phyloP scores from a whole-genome alignment of 805 yeast genomes.

The Lachancea quebecensis region DNA sequence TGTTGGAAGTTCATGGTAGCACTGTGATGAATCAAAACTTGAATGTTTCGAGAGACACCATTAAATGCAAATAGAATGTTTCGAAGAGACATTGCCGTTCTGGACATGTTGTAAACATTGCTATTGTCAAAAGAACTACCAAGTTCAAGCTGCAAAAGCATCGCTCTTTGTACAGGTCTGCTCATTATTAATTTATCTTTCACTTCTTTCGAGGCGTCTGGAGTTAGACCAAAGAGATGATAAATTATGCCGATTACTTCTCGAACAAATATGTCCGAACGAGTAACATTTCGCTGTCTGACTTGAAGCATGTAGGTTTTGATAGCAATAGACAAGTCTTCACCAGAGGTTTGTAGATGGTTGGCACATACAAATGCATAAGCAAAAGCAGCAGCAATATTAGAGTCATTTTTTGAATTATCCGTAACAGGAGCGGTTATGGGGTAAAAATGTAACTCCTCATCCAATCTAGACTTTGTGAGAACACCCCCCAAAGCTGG shows the following conservation, averaged over 20 bases:
- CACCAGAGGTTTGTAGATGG: slow-evolving; percentile 30
- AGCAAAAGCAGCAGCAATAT: slow-evolving; percentile 30
- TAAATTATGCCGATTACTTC: slow-evolving; percentile 23
- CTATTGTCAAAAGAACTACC: slow-evolving; percentile 24
- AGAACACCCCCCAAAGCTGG: slow-evolving; percentile 31
- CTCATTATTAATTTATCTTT: slow-evolving; percentile 32
- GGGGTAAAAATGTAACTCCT: slow-evolving; percentile 18
- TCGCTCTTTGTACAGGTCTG: slow-evolving; percentile 31
- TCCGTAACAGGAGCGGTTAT: slow-evolving; percentile 14
- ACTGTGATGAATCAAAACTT: slow-evolving; percentile 21
- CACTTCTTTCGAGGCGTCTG: slow-evolving; percentile 31
- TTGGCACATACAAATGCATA: slow-evolving; percentile 31
- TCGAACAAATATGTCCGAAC: slow-evolving; percentile 26
- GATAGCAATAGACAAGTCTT: slow-evolving; percentile 32
- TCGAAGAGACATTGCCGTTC: slow-evolving; percentile 26
- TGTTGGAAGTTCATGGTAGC: slow-evolving; percentile 37
- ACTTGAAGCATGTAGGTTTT: slow-evolving; percentile 24
- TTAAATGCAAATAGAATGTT: slow-evolving; percentile 31
- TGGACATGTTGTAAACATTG: slow-evolving; percentile 29
- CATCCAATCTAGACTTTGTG: slow-evolving; percentile 14
- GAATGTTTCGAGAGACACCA: slow-evolving; percentile 31
- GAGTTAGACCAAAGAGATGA: slow-evolving; percentile 30
- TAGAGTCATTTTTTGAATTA: slow-evolving; percentile 15
- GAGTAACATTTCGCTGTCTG: slow-evolving; percentile 14
- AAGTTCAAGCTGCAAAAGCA: slow-evolving; percentile 30